phyloP scores from a whole-genome alignment of 1,284 basidiomycete species.

The Fomitopsis betulina region DNA sequence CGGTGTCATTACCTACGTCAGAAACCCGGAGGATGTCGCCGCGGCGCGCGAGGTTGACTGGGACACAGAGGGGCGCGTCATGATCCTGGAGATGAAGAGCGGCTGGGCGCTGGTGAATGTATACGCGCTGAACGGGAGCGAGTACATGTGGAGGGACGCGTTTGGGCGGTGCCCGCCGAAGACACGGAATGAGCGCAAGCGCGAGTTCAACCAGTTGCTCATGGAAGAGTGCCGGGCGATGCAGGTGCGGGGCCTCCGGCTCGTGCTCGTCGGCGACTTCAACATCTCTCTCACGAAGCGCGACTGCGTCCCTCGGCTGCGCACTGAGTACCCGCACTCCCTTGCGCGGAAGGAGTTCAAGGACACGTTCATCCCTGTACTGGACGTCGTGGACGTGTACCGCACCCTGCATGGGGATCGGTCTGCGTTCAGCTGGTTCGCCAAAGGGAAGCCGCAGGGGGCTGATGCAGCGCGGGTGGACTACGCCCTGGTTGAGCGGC shows the following conservation, averaged over 20 bases:
- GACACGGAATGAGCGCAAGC: slow-evolving; percentile 25
- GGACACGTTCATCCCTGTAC: slow-evolving; percentile 19
- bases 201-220: slow-evolving; percentile 25
- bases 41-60: slow-evolving; percentile 20
- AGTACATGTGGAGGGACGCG: slow-evolving; percentile 24
- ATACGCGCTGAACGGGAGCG: slow-evolving; percentile 25
- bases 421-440: slow-evolving; percentile 24
- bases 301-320: slow-evolving; percentile 21
- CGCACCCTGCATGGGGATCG: slow-evolving; percentile 15
- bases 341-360: slow-evolving; percentile 21
- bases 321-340: slow-evolving; percentile 22
- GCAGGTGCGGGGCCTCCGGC: slow-evolving; percentile 18
- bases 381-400: slow-evolving; percentile 20
- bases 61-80: slow-evolving; percentile 23
- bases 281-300: slow-evolving; percentile 20
- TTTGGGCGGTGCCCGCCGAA: slow-evolving; percentile 15
- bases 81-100: slow-evolving; percentile 22
- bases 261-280: slow-evolving; percentile 25
- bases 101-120: slow-evolving; percentile 26
- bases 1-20: slow-evolving; percentile 20
- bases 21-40: slow-evolving; percentile 12
- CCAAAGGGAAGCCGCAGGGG: slow-evolving; percentile 23
- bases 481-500: slow-evolving; percentile 21
- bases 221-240: slow-evolving; percentile 19
- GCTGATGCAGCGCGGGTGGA: slow-evolving; percentile 22